Evolutionary conservation across 345 rosid genomes (phyloP).

Genomic region (Passiflora organensis): DNA sequence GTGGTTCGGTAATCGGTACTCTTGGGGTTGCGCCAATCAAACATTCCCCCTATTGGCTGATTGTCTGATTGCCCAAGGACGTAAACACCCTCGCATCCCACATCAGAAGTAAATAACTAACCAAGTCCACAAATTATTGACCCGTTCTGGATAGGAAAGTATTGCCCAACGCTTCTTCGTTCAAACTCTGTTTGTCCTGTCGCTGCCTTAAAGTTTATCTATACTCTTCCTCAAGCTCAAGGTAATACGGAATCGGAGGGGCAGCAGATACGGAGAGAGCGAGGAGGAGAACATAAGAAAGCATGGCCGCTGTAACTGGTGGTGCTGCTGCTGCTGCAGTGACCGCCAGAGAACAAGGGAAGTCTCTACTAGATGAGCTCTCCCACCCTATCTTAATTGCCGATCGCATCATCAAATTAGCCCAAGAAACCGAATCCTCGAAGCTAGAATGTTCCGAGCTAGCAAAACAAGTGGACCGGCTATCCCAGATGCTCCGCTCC

Average conservation of each 20-base stretch:
- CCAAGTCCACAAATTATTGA: no score
- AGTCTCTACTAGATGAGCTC: conserved; percentile 32
- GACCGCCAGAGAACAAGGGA: conserved; percentile 12
- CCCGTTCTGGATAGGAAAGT: no score
- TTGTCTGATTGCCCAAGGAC: no score
- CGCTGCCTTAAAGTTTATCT: no score
- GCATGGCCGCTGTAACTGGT: conserved; percentile 10
- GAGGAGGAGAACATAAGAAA: background rate
- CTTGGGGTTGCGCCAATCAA: no score
- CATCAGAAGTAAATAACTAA: no score
- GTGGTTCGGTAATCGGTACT: no score
- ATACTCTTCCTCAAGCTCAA: background rate
- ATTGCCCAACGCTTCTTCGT: no score
- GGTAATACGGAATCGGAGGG: no score
- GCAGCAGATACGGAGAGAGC: background rate
- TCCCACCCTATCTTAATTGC: conserved; percentile 36
- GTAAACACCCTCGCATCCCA: no score
- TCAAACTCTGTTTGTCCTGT: no score
- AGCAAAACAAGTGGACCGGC: conserved; percentile 37
- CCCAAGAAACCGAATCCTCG: conserved; percentile 37
- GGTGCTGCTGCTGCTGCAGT: background rate
- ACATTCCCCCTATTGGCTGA: no score
- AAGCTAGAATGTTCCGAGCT: conserved; percentile 44
- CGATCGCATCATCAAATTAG: conserved; percentile 38
- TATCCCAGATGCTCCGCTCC: conserved; percentile 51